Conservation (phyloP, 2,329 filamentous ascomycete species). For the Penicillium vulpinum region DNA sequence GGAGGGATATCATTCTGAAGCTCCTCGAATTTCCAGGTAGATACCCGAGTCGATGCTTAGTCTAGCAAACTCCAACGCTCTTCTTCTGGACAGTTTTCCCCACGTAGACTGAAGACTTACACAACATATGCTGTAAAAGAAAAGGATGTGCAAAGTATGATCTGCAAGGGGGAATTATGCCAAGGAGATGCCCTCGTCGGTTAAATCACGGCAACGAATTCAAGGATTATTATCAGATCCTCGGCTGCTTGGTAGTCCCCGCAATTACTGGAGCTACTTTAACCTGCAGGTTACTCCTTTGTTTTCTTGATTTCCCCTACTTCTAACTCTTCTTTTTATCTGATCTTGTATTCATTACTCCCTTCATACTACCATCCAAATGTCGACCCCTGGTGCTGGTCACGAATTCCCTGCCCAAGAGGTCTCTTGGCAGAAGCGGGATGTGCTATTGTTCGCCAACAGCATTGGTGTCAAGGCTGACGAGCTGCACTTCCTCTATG, state of each 20-base stretch:
- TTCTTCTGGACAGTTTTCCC: slow-evolving; percentile 23
- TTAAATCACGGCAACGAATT: not conserved
- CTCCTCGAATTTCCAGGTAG: slow-evolving; percentile 51
- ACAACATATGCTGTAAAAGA: too few relatives aligned
- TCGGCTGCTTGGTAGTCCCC: slow-evolving; percentile 21
- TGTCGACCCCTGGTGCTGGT: slow-evolving; percentile 61
- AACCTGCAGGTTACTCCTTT: slow-evolving; percentile 8
- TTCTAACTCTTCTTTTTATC: not conserved
- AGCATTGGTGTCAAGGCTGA: slow-evolving; percentile 83
- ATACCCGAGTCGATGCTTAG: slow-evolving; percentile 53
- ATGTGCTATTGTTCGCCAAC: slow-evolving; percentile 84
- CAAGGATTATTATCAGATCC: slow-evolving; percentile 26
- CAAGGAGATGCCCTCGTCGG: not conserved
- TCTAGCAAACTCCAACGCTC: slow-evolving; percentile 42
- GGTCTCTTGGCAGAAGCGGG: slow-evolving; percentile 84
- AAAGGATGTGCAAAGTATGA: too few relatives aligned
- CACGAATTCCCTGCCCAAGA: slow-evolving; percentile 75
- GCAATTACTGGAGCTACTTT: slow-evolving; percentile 23
- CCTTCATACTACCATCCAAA: slow-evolving; percentile 24
- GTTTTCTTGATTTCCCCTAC: slow-evolving; percentile 1
- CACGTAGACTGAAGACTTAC: not conserved
- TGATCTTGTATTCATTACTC: not conserved
- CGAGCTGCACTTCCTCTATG: slow-evolving; percentile 90
- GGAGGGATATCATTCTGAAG: slow-evolving; percentile 44
- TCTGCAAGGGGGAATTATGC: not conserved